Conservation (phyloP, 345 rosid genomes). For the Corymbia maculata region DNA sequence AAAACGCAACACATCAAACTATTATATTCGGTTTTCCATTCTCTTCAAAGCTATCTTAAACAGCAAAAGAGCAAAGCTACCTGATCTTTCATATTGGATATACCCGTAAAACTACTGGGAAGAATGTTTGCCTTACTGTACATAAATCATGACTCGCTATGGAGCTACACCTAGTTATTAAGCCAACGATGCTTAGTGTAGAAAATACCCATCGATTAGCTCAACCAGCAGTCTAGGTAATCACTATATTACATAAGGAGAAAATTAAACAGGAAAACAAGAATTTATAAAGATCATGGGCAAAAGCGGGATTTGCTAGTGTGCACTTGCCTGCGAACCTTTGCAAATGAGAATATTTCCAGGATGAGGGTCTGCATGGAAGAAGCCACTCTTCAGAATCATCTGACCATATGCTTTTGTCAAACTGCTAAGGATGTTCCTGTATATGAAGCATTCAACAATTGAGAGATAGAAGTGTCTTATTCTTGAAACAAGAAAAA, state of each 20-base stretch:
- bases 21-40: background rate
- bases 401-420: constrained; percentile 88
- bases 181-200: background rate
- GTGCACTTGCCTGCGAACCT: constrained; percentile 75
- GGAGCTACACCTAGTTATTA: background rate
- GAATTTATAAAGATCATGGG: background rate
- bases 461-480: background rate
- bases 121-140: background rate
- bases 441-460: constrained; percentile 13
- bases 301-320: background rate
- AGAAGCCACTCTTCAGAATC: constrained; percentile 94
- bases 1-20: background rate
- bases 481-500: background rate
- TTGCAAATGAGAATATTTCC: constrained; percentile 89
- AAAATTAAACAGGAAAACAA: background rate
- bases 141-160: background rate
- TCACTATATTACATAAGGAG: background rate
- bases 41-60: background rate
- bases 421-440: constrained; percentile 77
- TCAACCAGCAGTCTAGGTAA: background rate
- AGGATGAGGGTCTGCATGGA: constrained; percentile 98
- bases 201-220: background rate
- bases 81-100: background rate
- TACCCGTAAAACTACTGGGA: background rate
- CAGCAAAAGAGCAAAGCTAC: background rate